Conservation (phyloP, 2,329 filamentous ascomycete species). For the Talaromyces sp. region DNA sequence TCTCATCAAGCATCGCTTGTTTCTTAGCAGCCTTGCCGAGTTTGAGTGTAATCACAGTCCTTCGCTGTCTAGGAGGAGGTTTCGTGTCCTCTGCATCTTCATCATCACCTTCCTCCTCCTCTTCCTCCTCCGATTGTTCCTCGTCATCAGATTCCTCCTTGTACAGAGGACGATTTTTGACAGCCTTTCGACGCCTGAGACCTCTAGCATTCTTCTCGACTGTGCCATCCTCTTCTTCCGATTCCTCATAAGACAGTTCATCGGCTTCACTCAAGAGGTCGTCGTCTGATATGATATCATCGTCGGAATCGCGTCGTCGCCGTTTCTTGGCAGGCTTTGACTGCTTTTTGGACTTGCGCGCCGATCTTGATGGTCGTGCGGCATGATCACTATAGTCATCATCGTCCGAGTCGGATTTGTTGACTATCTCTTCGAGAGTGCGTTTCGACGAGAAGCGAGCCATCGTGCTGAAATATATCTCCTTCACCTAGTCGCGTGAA, state of each 20-base stretch:
- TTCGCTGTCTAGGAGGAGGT: constrained; percentile 23
- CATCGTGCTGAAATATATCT: constrained; percentile 26
- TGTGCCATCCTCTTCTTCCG: constrained; percentile 35
- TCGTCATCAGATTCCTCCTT: constrained; percentile 51
- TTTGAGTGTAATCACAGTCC: constrained; percentile 32
- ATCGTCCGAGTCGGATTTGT: constrained; percentile 45
- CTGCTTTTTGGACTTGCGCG: constrained; percentile 33
- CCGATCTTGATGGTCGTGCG: constrained; percentile 28
- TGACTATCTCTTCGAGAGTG: constrained; percentile 42
- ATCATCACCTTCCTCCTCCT: constrained; percentile 37
- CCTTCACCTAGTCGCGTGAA: neutral
- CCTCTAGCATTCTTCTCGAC: constrained; percentile 58
- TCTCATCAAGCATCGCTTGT: constrained; percentile 26
- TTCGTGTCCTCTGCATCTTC: constrained; percentile 14
- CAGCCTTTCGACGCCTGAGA: constrained; percentile 54
- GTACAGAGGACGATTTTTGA: constrained; percentile 55
- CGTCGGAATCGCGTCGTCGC: constrained; percentile 48
- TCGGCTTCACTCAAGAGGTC: constrained; percentile 40
- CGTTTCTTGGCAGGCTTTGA: constrained; percentile 37
- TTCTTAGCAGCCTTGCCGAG: constrained; percentile 27
- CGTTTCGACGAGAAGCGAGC: constrained; percentile 35
- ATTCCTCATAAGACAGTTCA: constrained; percentile 45
- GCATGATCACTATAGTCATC: constrained; percentile 44
- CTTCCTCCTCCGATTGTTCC: constrained; percentile 21
- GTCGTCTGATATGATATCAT: constrained; percentile 35